Conservation (phyloP, 176 grass and related monocot genomes). For the Tillandsia leiboldiana region DNA sequence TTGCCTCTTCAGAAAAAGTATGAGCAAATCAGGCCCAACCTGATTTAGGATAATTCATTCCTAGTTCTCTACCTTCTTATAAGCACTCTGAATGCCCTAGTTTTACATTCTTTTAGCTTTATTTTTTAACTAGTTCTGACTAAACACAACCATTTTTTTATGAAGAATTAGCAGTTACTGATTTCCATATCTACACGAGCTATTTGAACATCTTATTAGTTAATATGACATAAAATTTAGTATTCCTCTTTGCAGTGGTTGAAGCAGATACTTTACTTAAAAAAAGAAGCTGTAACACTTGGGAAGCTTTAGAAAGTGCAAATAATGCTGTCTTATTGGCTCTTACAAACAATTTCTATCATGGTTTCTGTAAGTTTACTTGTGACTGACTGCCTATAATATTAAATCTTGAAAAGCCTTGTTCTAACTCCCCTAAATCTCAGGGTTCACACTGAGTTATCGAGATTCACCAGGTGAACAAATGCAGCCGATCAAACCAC, state of each 20-base stretch:
- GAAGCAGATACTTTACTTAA: slow-evolving; percentile 81
- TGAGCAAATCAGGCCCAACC: too few species aligned
- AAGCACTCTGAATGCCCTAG: too few species aligned
- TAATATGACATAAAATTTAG: slow-evolving; percentile 10
- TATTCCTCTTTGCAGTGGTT: slow-evolving; percentile 42
- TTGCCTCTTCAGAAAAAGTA: slow-evolving; percentile 62
- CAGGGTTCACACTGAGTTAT: slow-evolving; percentile 56
- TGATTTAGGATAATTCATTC: too few species aligned
- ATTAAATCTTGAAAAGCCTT: slow-evolving; percentile 17
- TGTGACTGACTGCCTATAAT: slow-evolving; percentile 6
- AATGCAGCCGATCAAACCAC: slow-evolving; percentile 47
- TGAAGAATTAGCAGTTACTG: slow-evolving; percentile 4
- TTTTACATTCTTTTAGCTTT: not conserved
- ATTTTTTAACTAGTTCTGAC: not conserved
- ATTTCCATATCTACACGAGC: not conserved
- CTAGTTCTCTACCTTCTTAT: too few species aligned
- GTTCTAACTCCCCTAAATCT: slow-evolving; percentile 11
- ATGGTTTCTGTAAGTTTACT: slow-evolving; percentile 70
- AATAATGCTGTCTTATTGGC: slow-evolving; percentile 81
- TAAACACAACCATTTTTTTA: not conserved
- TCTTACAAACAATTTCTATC: slow-evolving; percentile 72
- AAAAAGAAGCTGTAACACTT: slow-evolving; percentile 83
- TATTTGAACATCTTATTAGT: slow-evolving; percentile 16
- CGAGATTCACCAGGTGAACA: slow-evolving; percentile 48
- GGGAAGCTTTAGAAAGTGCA: slow-evolving; percentile 93